Evolutionary conservation across 371 early-diverging fungal genomes (phyloP).

Genomic region (Dentiscutata heterogama): DNA sequence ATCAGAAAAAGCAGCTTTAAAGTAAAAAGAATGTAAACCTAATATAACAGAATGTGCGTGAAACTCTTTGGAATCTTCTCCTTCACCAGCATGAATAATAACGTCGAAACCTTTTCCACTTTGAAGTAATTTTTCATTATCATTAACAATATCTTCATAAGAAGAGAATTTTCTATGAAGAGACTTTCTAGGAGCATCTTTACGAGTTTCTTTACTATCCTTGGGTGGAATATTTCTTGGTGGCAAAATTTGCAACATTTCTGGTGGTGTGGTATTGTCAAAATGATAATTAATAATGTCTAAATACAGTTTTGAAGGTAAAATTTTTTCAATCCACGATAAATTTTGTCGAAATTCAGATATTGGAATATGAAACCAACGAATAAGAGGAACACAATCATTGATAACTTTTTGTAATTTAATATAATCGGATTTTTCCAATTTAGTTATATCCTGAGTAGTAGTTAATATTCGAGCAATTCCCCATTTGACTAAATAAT

Average conservation of each 20-base stretch:
- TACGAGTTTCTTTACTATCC: no score
- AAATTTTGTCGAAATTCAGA: neutral
- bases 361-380: slow-evolving; percentile 11
- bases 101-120: neutral
- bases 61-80: slow-evolving; percentile 1
- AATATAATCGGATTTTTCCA: neutral
- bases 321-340: neutral
- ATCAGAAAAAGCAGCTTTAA: slow-evolving; percentile 12
- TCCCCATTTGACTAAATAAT: slow-evolving; percentile 35
- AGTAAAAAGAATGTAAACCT: slow-evolving; percentile 25
- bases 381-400: neutral
- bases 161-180: no score
- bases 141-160: no score
- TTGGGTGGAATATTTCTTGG: neutral
- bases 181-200: no score
- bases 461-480: neutral
- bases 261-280: neutral
- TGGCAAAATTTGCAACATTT: neutral
- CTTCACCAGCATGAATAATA: slow-evolving; percentile 41
- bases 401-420: neutral
- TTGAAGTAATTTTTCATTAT: no score
- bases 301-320: neutral
- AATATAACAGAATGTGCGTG: slow-evolving; percentile 38
- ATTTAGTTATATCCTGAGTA: neutral
- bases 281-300: neutral